Conservation (phyloP, 306 rosid species). For the Prosopis cineraria region DNA sequence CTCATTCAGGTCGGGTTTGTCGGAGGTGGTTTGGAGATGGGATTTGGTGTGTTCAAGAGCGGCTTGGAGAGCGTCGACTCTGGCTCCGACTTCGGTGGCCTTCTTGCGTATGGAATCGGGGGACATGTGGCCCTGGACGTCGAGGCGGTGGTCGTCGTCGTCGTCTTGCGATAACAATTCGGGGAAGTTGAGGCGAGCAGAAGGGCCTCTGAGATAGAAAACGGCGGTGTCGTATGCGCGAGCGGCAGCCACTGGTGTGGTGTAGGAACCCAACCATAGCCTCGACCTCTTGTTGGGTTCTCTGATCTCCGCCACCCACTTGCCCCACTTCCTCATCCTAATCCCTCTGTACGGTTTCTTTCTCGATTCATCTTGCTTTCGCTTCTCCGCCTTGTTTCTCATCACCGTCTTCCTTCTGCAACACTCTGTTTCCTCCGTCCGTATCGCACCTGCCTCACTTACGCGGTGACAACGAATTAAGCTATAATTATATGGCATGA, state of each 20-base stretch:
- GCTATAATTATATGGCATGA: background rate
- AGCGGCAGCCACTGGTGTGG: slow-evolving; percentile 85
- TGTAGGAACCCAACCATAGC: slow-evolving; percentile 93
- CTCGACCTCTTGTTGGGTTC: slow-evolving; percentile 94
- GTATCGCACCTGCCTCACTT: background rate
- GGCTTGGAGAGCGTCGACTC: slow-evolving; percentile 81
- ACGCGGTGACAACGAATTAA: background rate
- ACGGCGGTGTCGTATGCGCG: slow-evolving; percentile 98
- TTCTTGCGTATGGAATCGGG: slow-evolving; percentile 77
- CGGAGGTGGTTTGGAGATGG: background rate
- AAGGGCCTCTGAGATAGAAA: slow-evolving; percentile 82
- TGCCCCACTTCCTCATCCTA: slow-evolving; percentile 99
- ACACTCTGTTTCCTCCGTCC: slow-evolving; percentile 48
- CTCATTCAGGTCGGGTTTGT: slow-evolving; percentile 81
- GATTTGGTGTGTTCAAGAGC: slow-evolving; percentile 40
- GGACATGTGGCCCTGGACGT: slow-evolving; percentile 55
- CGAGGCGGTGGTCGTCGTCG: background rate
- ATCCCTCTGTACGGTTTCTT: slow-evolving; percentile 86
- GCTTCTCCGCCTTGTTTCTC: slow-evolving; percentile 32
- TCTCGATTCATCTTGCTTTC: slow-evolving; percentile 43
- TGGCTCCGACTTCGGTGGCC: slow-evolving; percentile 93
- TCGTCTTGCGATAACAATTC: slow-evolving; percentile 65
- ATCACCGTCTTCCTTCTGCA: slow-evolving; percentile 22
- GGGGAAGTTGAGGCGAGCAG: slow-evolving; percentile 87
- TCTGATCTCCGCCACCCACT: slow-evolving; percentile 98